phyloP scores from a whole-genome alignment of 495 filamentous ascomycete species.

The Aspergillus coremiiformis region DNA sequence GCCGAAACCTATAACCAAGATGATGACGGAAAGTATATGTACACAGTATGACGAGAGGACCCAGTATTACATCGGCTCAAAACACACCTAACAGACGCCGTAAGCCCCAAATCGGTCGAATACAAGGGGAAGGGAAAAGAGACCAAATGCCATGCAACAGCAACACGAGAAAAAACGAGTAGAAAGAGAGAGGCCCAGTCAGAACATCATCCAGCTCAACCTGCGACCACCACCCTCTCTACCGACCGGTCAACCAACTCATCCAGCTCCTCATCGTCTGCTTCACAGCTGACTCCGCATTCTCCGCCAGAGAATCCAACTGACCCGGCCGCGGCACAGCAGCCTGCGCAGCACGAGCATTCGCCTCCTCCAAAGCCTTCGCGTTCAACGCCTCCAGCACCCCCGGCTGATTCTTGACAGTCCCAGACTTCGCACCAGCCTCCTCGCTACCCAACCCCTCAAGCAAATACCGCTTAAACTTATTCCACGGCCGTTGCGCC shows the following conservation, averaged over 20 bases:
- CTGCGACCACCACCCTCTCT: neutral
- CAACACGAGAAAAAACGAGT: constrained; percentile 4
- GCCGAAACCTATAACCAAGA: constrained; percentile 4
- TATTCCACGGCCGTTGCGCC: constrained; percentile 38
- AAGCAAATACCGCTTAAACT: constrained; percentile 35
- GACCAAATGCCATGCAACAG: constrained; percentile 17
- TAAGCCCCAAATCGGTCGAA: constrained; percentile 17
- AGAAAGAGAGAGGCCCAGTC: constrained; percentile 12
- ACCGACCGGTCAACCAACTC: constrained; percentile 38
- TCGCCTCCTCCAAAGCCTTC: constrained; percentile 20
- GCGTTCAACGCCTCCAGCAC: constrained; percentile 37
- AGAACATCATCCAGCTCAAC: constrained; percentile 6
- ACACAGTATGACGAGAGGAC: constrained; percentile 18
- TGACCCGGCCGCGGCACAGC: constrained; percentile 23
- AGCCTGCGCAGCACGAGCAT: constrained; percentile 13
- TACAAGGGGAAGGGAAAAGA: constrained; percentile 15
- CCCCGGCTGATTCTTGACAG: constrained; percentile 15
- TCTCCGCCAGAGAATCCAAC: constrained; percentile 37
- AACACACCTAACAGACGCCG: constrained; percentile 16
- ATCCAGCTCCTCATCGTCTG: constrained; percentile 36
- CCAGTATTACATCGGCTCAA: constrained; percentile 18
- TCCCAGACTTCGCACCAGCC: constrained; percentile 13
- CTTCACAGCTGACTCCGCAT: constrained; percentile 34
- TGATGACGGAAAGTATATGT: constrained; percentile 8
- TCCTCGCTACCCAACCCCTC: constrained; percentile 46